Percentiles rank a stretch among this genome's conserved stretches.
Conservation (phyloP, 2,329 filamentous ascomycete genomes). For the Botrytis aclada region DNA sequence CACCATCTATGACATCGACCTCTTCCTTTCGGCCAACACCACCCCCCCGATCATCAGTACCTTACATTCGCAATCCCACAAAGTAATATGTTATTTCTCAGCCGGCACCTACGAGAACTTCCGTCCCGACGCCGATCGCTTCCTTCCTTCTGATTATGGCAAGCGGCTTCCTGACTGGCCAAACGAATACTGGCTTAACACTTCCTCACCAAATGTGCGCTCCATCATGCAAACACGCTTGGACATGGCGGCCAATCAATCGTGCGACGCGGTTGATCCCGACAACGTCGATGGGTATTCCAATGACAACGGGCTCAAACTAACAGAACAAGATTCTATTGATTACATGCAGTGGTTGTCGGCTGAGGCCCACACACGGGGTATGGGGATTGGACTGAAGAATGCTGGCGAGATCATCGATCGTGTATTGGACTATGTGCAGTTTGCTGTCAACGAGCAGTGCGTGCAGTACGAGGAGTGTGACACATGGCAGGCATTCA, state of each 20-base stretch:
- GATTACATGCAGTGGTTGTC: constrained; percentile 61
- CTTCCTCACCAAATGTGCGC: constrained; percentile 55
- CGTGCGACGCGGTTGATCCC: constrained; percentile 66
- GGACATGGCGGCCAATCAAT: constrained; percentile 55
- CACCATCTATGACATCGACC: constrained; percentile 40
- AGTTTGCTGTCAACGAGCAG: constrained; percentile 52
- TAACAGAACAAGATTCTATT: constrained; percentile 56
- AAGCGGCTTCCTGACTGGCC: constrained; percentile 58
- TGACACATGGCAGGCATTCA: constrained; percentile 54
- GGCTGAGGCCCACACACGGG: constrained; percentile 48
- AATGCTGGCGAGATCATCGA: constrained; percentile 57
- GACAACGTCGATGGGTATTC: constrained; percentile 68
- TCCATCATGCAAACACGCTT: constrained; percentile 61
- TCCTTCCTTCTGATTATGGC: constrained; percentile 54
- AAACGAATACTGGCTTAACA: constrained; percentile 64
- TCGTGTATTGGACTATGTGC: constrained; percentile 18
- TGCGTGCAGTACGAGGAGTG: constrained; percentile 63
- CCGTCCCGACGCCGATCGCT: constrained; percentile 53
- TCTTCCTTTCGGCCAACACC: constrained; percentile 41
- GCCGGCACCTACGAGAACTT: constrained; percentile 65
- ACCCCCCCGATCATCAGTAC: constrained; percentile 44
- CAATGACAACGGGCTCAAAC: constrained; percentile 56
- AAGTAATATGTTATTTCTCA: constrained; percentile 73
- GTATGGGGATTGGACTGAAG: constrained; percentile 64
- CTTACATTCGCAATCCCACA: constrained; percentile 51